These are phyloP conservation scores for Cercophora sp. DNA, from an alignment of 495 filamentous ascomycete species.

Conservation along the genomic window DNA sequence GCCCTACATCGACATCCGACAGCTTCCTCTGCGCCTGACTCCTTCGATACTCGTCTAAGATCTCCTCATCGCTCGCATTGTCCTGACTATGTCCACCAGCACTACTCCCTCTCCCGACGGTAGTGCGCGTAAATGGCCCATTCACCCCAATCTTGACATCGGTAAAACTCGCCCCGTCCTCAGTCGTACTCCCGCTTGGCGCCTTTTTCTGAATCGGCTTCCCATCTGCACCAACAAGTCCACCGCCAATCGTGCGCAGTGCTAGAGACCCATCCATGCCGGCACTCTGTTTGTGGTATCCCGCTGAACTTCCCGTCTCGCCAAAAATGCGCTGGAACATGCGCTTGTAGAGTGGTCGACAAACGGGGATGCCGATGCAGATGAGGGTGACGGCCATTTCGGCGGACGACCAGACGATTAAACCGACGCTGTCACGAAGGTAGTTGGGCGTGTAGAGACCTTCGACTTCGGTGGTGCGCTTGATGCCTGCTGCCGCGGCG, in stretches of 20 bases:
- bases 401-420: conserved; percentile 24
- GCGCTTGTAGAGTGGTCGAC: conserved; percentile 16
- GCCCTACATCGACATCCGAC: not conserved
- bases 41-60: not conserved
- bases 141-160: conserved; percentile 11
- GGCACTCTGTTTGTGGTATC: conserved; percentile 10
- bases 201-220: not conserved
- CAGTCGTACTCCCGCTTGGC: not conserved
- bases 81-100: not conserved
- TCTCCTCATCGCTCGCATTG: conserved; percentile 6
- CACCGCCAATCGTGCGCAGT: conserved; percentile 12
- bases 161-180: not conserved
- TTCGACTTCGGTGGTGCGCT: conserved; percentile 18
- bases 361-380: conserved; percentile 26
- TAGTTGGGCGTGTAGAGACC: conserved; percentile 22
- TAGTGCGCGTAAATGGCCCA: conserved; percentile 5
- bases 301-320: not conserved
- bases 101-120: not conserved
- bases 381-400: conserved; percentile 26
- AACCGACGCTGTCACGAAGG: conserved; percentile 21
- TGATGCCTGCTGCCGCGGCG: conserved; percentile 23
- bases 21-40: not conserved
- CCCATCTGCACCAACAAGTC: not conserved
- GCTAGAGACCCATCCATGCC: not conserved
- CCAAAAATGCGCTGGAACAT: not conserved